phyloP scores from a whole-genome alignment of 78 protist species.

The Planoprotostelium fungivorum region DNA sequence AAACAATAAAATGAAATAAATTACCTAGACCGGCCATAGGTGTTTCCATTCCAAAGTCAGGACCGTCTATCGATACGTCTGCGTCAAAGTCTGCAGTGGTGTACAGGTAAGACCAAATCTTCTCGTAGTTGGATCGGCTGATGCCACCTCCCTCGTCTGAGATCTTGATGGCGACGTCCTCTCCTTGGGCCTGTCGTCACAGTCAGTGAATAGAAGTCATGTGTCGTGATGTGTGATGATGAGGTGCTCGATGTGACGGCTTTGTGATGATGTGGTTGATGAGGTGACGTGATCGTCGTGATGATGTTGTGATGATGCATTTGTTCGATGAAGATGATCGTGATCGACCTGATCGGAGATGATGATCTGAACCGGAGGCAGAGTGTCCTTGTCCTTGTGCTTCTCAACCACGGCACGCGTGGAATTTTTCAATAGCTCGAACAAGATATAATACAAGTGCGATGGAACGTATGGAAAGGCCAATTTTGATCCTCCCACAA shows the following conservation, averaged over 20 bases:
- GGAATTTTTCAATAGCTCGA: slow-evolving; percentile 8
- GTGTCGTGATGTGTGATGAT: too few species aligned
- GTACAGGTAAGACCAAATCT: slow-evolving; percentile 1
- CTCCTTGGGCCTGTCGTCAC: neutral
- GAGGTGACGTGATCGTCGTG: too few species aligned
- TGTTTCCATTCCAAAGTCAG: neutral
- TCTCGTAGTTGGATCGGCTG: neutral
- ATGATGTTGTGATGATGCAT: too few species aligned
- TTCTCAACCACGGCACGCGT: slow-evolving; percentile 3
- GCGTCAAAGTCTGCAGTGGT: neutral
- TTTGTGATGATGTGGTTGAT: too few species aligned
- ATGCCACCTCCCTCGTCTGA: slow-evolving; percentile 6
- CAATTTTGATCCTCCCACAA: neutral
- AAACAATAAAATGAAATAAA: too few species aligned
- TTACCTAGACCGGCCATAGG: neutral
- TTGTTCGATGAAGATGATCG: too few species aligned
- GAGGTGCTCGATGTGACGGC: too few species aligned
- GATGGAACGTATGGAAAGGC: slow-evolving; percentile 1
- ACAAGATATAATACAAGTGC: slow-evolving; percentile 4
- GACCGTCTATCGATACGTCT: neutral
- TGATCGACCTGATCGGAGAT: neutral
- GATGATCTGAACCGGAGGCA: neutral
- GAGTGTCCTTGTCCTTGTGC: neutral
- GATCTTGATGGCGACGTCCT: slow-evolving; percentile 1
- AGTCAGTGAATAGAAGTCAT: neutral